phyloP scores from a whole-genome alignment of 2,329 filamentous ascomycete genomes.

The Aspergillus thermomutatus region DNA sequence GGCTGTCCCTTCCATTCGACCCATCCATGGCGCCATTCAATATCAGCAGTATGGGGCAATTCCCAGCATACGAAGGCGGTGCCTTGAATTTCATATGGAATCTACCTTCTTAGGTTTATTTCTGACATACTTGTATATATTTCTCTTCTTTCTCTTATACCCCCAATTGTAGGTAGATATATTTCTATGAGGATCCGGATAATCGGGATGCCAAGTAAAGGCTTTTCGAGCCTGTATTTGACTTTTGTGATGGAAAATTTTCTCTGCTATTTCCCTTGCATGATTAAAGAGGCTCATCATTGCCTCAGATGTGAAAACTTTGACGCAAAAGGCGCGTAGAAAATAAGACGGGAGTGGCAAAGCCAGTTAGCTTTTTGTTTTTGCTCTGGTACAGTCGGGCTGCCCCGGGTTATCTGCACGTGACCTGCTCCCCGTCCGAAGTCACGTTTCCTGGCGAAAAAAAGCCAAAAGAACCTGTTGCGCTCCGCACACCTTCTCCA shows the following conservation, averaged over 20 bases:
- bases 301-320: background rate
- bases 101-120: slow-evolving; percentile 34
- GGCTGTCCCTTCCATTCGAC: slow-evolving; percentile 43
- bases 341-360: background rate
- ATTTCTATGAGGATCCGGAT: background rate
- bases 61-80: slow-evolving; percentile 39
- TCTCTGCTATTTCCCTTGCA: background rate
- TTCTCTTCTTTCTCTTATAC: background rate
- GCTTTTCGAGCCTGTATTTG: background rate
- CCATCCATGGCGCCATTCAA: slow-evolving; percentile 45
- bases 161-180: background rate
- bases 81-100: slow-evolving; percentile 45
- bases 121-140: background rate
- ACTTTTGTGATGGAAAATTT: background rate
- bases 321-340: background rate
- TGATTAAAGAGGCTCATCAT: background rate
- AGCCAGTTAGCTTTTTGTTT: background rate
- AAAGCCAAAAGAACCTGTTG: slow-evolving; percentile 19
- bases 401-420: slow-evolving; percentile 14
- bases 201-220: background rate
- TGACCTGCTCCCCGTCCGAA: slow-evolving; percentile 6
- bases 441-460: slow-evolving; percentile 24
- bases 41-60: slow-evolving; percentile 34
- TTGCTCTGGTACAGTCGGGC: slow-evolving; percentile 12
- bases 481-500: slow-evolving; percentile 12